Evolutionary conservation across 805 yeast genomes (phyloP), one percentile per base, ranked within the genome.

Genomic region (Hemisphaericaspora nanyangensis): DNA sequence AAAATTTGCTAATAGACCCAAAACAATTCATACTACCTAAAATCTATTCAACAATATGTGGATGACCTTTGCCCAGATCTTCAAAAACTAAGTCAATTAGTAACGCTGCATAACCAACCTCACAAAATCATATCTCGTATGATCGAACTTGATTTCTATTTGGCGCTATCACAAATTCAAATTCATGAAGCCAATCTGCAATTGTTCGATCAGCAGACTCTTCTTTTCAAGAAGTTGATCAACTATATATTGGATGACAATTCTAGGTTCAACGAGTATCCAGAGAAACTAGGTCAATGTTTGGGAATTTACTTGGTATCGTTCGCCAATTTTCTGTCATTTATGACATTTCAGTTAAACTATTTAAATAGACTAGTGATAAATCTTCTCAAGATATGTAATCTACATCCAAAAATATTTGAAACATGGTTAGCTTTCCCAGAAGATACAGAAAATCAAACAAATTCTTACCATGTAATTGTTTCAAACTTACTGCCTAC

Each of bases 201-300:
- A 13, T 36, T 47, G 19, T 47, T 49, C 37, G 45, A 49, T 17
- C 46, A 41, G 20, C 40, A 41, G 19, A 44, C 43, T 8, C 16
- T 39, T 11, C 33, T 43, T n/a, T 40, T 41, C 20, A 45, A 49
- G 28, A 38, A 45, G 18, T 38, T 50, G 16, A 32, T 45, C 15
- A 29, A 19, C 4, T 39, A 27, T 24, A 26, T 47, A 7, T 32
- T 37, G n/a, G 19, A 16, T 18, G 38, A 37, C 31, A 32, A 37
- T 29, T 30, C 30, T 11, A 20, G 33, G 7, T 24, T 24, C 5
- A 15, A 18, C 6, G 29, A 22, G 17, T 35, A 38, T 16, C 13
- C 22, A n/a, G 6, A n/a, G 2, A 29, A 29, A 29, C n/a, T 40
- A 10, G 31, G 45, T 3, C 34, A 35, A 17, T 26, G 34, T 25